Evolutionary conservation across 257 asterid genomes (phyloP), one percentile per base, ranked within the genome.

Genomic region (Solanum chilense): DNA sequence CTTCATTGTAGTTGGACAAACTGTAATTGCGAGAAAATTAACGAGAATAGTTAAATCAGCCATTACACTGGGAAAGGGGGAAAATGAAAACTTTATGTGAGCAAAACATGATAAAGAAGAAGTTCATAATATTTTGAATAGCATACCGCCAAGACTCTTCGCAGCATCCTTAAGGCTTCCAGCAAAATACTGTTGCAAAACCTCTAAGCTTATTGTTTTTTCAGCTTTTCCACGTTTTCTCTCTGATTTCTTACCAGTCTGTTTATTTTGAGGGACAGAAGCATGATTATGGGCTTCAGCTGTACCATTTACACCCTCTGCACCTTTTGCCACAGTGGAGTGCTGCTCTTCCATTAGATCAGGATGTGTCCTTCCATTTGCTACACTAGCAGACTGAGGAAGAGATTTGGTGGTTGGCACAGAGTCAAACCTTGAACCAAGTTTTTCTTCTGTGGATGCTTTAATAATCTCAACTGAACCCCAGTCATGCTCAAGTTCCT

Each of bases 121-220:
- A 49, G 29, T 18, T 81, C 29, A 39, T 49, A 47, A 81, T 80
- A 29, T 27, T 47, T 80, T 18, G 85, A 80, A 80, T 27, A 90
- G 78, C 94, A 85, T 91, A 96, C 99, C 99, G 45, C 99, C 98
- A 87, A 96, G 98, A 88, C 96, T 95, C 93, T 93, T 95, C 0
- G 99, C 99, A 66, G 98, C 98, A 90, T 95, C 98, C 93, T 94
- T 95, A 4, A 96, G 98, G 86, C 98, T 95, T 88, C 99, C 98
- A 37, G 97, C 91, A 87, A 96, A 96, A 89, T 95, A 93, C 85
- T 95, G 99, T 86, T 96, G 97, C 89, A 96, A 93, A 88, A 95
- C 98, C 74, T 95, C 98, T 87, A 96, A 92, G 90, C 98, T 96
- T 62, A 96, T 96, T 16, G 96, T 93, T 92, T 94, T 95, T 93